Conservation (phyloP, 164 flowering plant genomes). For the Macadamia tetraphylla region DNA sequence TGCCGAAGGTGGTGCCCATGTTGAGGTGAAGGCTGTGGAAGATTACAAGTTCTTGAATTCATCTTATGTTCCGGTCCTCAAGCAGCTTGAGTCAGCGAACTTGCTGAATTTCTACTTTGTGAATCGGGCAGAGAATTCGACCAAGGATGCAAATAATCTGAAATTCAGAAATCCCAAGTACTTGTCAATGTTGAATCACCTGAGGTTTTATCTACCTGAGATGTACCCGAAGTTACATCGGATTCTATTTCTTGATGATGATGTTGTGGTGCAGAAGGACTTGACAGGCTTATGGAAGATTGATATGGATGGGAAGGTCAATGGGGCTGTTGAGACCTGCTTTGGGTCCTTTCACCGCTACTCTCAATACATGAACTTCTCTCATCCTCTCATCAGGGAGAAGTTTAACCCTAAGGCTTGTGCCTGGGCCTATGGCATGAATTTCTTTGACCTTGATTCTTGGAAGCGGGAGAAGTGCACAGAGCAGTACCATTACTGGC, state of each 20-base stretch:
- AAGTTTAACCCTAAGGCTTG: slow-evolving; percentile 82
- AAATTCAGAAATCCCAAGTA: slow-evolving; percentile 55
- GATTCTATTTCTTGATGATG: slow-evolving; percentile 80
- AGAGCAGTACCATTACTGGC: slow-evolving; percentile 84
- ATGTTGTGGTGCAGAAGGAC: slow-evolving; percentile 91
- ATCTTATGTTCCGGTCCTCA: slow-evolving; percentile 63
- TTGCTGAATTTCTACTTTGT: slow-evolving; percentile 37
- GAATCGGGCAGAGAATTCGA: slow-evolving; percentile 45
- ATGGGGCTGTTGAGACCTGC: slow-evolving; percentile 91
- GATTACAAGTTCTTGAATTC: slow-evolving; percentile 63
- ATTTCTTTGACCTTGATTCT: slow-evolving; percentile 84
- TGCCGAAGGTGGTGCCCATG: slow-evolving; percentile 56
- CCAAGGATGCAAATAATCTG: slow-evolving; percentile 43
- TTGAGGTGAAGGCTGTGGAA: slow-evolving; percentile 79
- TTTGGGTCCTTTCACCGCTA: slow-evolving; percentile 85
- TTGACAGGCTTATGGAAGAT: slow-evolving; percentile 77
- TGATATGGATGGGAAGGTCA: slow-evolving; percentile 89
- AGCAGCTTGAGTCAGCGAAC: slow-evolving; percentile 51
- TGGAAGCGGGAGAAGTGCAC: slow-evolving; percentile 86
- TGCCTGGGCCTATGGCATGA: slow-evolving; percentile 97
- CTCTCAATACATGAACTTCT: slow-evolving; percentile 76
- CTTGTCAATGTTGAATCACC: slow-evolving; percentile 65
- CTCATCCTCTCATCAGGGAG: slow-evolving; percentile 67
- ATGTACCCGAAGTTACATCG: slow-evolving; percentile 76
- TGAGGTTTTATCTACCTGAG: slow-evolving; percentile 83